phyloP scores from a whole-genome alignment of 2,329 filamentous ascomycete species.

The Trichophyton schoenleinii region DNA sequence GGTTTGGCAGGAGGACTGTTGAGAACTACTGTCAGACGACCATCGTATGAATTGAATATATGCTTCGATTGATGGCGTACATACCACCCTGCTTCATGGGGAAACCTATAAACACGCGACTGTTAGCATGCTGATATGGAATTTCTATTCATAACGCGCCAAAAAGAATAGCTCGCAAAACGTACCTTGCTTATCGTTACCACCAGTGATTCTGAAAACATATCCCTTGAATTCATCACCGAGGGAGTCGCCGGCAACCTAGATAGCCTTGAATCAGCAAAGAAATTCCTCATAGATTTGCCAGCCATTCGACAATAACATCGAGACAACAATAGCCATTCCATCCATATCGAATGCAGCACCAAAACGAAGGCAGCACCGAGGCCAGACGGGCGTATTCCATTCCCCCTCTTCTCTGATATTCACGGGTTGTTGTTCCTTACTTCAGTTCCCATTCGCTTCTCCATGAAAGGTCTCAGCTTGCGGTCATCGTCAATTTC shows the following conservation, averaged over 20 bases:
- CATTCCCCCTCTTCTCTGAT: background rate
- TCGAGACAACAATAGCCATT: background rate
- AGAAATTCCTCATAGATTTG: background rate
- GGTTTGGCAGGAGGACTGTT: constrained; percentile 73
- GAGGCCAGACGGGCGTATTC: background rate
- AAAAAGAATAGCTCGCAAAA: background rate
- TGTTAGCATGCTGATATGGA: background rate
- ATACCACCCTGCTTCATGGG: constrained; percentile 97
- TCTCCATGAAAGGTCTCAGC: constrained; percentile 97
- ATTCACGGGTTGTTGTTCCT: constrained; percentile 13
- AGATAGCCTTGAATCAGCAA: constrained; percentile 8
- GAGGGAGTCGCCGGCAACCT: constrained; percentile 86
- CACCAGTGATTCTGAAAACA: constrained; percentile 98
- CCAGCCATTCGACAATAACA: background rate
- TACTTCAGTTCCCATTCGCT: constrained; percentile 59
- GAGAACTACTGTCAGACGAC: background rate
- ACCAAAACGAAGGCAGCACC: background rate
- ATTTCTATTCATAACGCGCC: background rate
- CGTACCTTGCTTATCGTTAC: constrained; percentile 97
- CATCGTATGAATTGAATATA: no score
- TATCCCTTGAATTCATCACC: constrained; percentile 99
- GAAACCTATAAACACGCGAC: constrained; percentile 48
- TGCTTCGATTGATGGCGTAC: constrained; percentile 18
- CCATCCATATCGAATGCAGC: background rate
- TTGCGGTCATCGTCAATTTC: constrained; percentile 99